phyloP scores from a whole-genome alignment of 176 grass and related monocot genomes.

The Hsuehochloa calcarea region DNA sequence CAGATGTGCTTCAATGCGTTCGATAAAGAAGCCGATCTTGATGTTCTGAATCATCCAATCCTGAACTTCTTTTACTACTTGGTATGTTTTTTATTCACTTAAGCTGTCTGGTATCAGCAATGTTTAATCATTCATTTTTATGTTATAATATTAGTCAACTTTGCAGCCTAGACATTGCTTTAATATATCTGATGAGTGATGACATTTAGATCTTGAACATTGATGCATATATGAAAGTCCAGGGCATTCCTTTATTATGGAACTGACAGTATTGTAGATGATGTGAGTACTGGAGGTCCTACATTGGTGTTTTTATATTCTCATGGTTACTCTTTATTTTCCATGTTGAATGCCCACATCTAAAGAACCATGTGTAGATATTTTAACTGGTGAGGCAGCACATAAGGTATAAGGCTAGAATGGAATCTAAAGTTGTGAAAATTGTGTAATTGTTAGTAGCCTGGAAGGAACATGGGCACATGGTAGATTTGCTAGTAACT shows the following conservation, averaged over 20 bases:
- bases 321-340: not conserved
- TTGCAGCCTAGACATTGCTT: not conserved
- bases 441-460: not conserved
- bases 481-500: not conserved
- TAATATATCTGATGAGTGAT: not conserved
- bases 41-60: slow-evolving; percentile 64
- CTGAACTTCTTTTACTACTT: slow-evolving; percentile 70
- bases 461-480: not conserved
- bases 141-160: not conserved
- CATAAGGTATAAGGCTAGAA: not conserved
- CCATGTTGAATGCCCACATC: not conserved
- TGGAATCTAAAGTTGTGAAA: not conserved
- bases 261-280: not conserved
- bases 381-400: not conserved
- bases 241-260: not conserved
- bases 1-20: slow-evolving; percentile 71
- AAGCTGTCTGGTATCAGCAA: not conserved
- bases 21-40: slow-evolving; percentile 65
- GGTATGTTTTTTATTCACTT: slow-evolving; percentile 33
- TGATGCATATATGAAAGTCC: not conserved
- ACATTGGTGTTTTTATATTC: not conserved
- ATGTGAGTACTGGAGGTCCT: not conserved
- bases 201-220: not conserved
- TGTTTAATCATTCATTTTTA: not conserved
- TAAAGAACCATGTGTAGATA: not conserved